A percentile compares a stretch with the other conserved stretches of the same genome.
These are phyloP conservation scores for Mercurialis annua DNA, from an alignment of 345 rosid genomes.

Conservation along the genomic window DNA sequence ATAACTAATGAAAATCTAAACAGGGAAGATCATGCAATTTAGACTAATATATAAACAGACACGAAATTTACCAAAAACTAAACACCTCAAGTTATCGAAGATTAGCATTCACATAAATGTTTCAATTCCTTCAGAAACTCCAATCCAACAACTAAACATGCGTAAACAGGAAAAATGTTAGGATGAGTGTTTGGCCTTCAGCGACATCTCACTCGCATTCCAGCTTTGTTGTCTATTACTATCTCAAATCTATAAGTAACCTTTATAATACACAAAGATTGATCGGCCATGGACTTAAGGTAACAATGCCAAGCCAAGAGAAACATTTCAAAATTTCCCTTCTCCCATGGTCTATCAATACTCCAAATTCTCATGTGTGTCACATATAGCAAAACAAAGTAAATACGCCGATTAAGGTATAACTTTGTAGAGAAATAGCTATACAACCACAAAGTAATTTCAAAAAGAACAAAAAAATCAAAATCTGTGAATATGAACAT, in stretches of 20 bases:
- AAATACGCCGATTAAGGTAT: no score
- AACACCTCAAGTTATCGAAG: background rate
- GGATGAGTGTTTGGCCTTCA: background rate
- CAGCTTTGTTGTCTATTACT: background rate
- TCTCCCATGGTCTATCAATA: no score
- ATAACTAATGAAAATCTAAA: background rate
- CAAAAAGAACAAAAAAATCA: background rate
- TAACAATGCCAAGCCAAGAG: background rate
- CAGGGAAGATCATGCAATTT: background rate
- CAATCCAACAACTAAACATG: background rate
- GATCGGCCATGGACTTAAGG: background rate
- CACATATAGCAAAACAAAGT: no score
- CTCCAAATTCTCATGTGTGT: no score
- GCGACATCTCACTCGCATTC: background rate
- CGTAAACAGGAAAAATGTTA: background rate
- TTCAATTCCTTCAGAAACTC: background rate
- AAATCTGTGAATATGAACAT: constrained; percentile 29
- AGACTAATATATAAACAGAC: background rate
- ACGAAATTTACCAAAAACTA: background rate
- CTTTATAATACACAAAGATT: no score
- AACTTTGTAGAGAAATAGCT: background rate
- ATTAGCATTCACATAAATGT: background rate
- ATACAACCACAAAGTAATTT: background rate
- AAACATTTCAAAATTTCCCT: no score
- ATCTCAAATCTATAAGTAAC: background rate